Evolutionary conservation across 2,329 filamentous ascomycete species (phyloP), one percentile per base, ranked within the genome.

Genomic region (Rutstroemia sp.): DNA sequence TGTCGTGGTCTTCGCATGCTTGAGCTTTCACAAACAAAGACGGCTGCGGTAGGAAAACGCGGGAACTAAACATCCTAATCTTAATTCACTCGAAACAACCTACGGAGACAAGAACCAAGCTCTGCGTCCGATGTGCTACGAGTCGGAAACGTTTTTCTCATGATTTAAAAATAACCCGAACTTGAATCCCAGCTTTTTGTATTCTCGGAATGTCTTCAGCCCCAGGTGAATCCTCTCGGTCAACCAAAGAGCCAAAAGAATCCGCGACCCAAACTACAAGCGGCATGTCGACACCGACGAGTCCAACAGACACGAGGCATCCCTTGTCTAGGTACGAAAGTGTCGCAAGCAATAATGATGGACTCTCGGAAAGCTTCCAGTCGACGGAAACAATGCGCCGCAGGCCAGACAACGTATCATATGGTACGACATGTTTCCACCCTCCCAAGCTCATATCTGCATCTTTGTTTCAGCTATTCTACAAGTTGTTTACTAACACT

Each of bases 371-470:
- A 63, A 81, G 76, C 68, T 77, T 76, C 64, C 80, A 82, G 65
- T 81, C 81, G 19, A 78, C 77, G 21, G 82, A 84, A 56, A 84
- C 82, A 16, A 73, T 83, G 62, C 77, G 83, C 62, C 76, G 79
- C 63, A 76, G 79, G 61, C 75, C 78, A 56, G 82, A 85, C 23
- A 50, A 59, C 19, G 59, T 62, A 34, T 63, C 63, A 61, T 84
- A 84, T 71, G 82, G 82, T 86, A 72, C 57, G 76, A 72, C 8
- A 53, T 34, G 38, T n/a, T 17, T n/a, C 25, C 16, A 25, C 27
- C 17, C 21, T n/a, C 23, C 23, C 23, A 17, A 30, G 14, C 12
- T 34, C 30, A 34, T 34, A 34, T 12, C 30, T 34, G 9, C 30
- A 10, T 34, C 30, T 34, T 12, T 34, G 30, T 34, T 34, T 34